phyloP scores from a whole-genome alignment of 352 stramenopile species.

The Phytopythium ostracodes region DNA sequence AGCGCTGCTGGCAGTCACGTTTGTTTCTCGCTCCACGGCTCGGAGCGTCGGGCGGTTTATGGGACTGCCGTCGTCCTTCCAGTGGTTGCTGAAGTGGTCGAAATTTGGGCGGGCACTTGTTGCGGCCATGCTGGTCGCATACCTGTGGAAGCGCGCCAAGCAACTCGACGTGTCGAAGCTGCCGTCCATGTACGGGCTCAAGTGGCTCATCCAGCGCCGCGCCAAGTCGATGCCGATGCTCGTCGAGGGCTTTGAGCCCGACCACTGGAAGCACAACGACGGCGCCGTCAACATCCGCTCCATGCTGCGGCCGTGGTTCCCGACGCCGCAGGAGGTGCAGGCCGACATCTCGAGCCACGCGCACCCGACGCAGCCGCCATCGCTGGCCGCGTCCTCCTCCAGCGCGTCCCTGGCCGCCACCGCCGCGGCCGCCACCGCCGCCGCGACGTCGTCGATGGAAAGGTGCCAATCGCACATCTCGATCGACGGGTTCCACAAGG shows the following conservation, averaged over 20 bases:
- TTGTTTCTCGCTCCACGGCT: neutral
- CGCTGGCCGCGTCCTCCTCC: conserved; percentile 32
- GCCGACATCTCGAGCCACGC: conserved; percentile 18
- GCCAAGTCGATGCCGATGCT: conserved; percentile 47
- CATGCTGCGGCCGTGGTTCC: conserved; percentile 68
- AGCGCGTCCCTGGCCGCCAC: conserved; percentile 26
- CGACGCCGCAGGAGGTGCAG: conserved; percentile 41
- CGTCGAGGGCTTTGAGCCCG: conserved; percentile 56
- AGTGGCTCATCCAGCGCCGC: conserved; percentile 55
- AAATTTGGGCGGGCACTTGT: conserved; percentile 10
- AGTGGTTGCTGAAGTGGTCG: conserved; percentile 4
- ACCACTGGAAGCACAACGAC: conserved; percentile 71
- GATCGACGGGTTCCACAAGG: conserved; percentile 56
- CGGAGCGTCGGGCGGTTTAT: neutral
- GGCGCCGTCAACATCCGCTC: conserved; percentile 69
- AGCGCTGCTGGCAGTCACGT: conserved; percentile 1
- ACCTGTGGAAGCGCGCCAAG: conserved; percentile 30
- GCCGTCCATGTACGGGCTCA: conserved; percentile 49
- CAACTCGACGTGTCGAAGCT: conserved; percentile 64
- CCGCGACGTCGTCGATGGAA: conserved; percentile 12
- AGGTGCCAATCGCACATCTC: conserved; percentile 70
- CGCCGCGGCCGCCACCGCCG: neutral
- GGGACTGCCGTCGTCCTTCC: conserved; percentile 3
- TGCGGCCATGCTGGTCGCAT: conserved; percentile 16
- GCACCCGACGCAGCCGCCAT: conserved; percentile 20